phyloP scores from a whole-genome alignment of 257 asterid genomes.

The Thymus mandschuricus region DNA sequence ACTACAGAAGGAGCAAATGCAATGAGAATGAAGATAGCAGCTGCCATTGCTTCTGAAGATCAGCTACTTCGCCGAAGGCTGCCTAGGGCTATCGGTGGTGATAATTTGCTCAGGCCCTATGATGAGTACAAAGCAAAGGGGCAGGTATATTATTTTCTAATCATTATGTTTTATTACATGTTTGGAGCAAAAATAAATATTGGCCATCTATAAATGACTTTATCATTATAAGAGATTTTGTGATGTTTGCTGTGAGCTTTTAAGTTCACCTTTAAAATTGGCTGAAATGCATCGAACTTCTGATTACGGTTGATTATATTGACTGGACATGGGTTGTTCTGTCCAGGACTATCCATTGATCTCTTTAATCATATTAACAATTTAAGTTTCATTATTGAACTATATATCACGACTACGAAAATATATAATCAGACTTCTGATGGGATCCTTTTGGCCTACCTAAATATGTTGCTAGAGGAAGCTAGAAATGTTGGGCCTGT shows the following conservation, averaged over 20 bases:
- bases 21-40: constrained; percentile 94
- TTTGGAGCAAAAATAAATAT: constrained; percentile 1
- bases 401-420: background rate
- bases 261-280: background rate
- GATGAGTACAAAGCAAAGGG: constrained; percentile 93
- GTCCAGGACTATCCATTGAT: background rate
- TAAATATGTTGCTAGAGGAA: background rate
- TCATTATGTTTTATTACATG: constrained; percentile 3
- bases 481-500: background rate
- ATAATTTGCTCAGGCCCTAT: constrained; percentile 90
- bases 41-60: constrained; percentile 97
- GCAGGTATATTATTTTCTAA: constrained; percentile 60
- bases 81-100: constrained; percentile 95
- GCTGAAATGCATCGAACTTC: background rate
- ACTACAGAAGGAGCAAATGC: constrained; percentile 99
- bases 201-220: constrained; percentile 8
- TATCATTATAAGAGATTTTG: background rate
- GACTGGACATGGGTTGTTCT: background rate
- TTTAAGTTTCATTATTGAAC: background rate
- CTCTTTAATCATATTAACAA: background rate
- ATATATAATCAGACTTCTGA: background rate
- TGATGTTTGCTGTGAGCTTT: background rate
- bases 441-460: constrained; percentile 1
- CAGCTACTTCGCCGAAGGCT: constrained; percentile 91
- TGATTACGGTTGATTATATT: constrained; percentile 1